These are phyloP conservation scores for Rhynchosporium agropyri DNA, from an alignment of 2,329 filamentous ascomycete species.

Conservation along the genomic window DNA sequence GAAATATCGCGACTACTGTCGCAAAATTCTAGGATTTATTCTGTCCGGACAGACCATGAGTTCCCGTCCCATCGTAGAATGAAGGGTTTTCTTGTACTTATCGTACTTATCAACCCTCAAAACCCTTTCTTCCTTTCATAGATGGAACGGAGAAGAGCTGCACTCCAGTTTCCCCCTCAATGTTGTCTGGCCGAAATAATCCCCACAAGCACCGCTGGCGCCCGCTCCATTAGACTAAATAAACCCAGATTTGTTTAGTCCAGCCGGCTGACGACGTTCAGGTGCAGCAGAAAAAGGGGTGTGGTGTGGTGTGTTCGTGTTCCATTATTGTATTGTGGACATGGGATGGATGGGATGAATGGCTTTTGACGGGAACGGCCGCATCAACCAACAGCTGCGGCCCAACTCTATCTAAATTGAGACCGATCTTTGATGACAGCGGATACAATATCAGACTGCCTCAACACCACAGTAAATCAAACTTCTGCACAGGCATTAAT, in stretches of 20 bases:
- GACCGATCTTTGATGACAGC: neutral
- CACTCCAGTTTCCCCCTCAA: slow-evolving; percentile 2
- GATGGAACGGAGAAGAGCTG: neutral
- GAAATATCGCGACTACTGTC: slow-evolving; percentile 30
- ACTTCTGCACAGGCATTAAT: neutral
- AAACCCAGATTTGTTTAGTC: slow-evolving; percentile 5
- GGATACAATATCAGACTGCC: too few species aligned
- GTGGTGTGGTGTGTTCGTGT: neutral
- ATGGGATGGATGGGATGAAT: neutral
- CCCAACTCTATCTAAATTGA: slow-evolving; percentile 11
- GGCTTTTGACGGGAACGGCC: slow-evolving; percentile 6
- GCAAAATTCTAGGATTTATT: slow-evolving; percentile 22
- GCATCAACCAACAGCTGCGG: slow-evolving; percentile 6
- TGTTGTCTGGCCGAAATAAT: slow-evolving; percentile 6
- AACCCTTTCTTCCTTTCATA: too few species aligned
- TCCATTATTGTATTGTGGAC: slow-evolving; percentile 2
- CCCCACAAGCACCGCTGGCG: slow-evolving; percentile 1
- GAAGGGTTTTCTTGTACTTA: neutral
- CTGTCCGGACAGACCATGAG: neutral
- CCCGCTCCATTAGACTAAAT: slow-evolving; percentile 3
- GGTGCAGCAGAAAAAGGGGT: slow-evolving; percentile 16
- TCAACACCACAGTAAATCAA: neutral
- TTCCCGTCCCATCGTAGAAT: neutral
- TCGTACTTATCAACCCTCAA: too few species aligned
- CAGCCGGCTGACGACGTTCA: too few species aligned